Evolutionary conservation across 805 yeast species (phyloP).

Genomic region (Kockiozyma suomiensis): DNA sequence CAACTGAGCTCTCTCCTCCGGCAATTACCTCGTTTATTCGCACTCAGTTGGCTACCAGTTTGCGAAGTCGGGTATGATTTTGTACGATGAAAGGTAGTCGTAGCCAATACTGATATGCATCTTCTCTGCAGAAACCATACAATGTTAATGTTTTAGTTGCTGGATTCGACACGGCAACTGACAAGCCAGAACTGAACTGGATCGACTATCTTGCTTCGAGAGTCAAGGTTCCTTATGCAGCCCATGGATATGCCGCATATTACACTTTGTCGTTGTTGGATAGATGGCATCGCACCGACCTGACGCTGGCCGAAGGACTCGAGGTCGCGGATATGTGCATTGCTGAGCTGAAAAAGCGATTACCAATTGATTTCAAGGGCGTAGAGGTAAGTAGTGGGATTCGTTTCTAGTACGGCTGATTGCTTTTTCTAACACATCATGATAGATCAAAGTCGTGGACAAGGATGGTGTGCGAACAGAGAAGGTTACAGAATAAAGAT

Average conservation of each 20-base stretch:
- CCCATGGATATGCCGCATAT: constrained; percentile 98
- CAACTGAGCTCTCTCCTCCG: constrained; percentile 75
- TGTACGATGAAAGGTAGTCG: neutral
- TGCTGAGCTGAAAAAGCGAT: constrained; percentile 75
- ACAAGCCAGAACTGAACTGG: constrained; percentile 74
- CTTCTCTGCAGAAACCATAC: constrained; percentile 64
- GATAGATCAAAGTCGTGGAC: constrained; percentile 62
- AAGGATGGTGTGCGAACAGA: constrained; percentile 58
- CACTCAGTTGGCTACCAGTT: constrained; percentile 79
- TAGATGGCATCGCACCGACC: constrained; percentile 79
- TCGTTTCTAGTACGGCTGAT: neutral
- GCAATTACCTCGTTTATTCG: constrained; percentile 89
- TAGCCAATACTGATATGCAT: neutral
- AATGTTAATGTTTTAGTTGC: constrained; percentile 91
- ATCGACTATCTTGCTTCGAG: constrained; percentile 93
- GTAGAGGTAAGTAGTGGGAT: constrained; percentile 47
- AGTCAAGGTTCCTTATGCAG: constrained; percentile 90
- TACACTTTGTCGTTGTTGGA: constrained; percentile 88
- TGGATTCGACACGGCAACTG: constrained; percentile 67
- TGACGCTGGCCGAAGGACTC: constrained; percentile 77
- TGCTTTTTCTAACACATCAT: neutral
- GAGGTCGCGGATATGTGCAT: constrained; percentile 71
- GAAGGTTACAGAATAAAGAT: constrained; percentile 35
- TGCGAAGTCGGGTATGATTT: constrained; percentile 67
- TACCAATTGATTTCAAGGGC: constrained; percentile 96